Evolutionary conservation across 2,329 filamentous ascomycete genomes (phyloP), one percentile per base, ranked within the genome.

Genomic region (Eutypa lata): DNA sequence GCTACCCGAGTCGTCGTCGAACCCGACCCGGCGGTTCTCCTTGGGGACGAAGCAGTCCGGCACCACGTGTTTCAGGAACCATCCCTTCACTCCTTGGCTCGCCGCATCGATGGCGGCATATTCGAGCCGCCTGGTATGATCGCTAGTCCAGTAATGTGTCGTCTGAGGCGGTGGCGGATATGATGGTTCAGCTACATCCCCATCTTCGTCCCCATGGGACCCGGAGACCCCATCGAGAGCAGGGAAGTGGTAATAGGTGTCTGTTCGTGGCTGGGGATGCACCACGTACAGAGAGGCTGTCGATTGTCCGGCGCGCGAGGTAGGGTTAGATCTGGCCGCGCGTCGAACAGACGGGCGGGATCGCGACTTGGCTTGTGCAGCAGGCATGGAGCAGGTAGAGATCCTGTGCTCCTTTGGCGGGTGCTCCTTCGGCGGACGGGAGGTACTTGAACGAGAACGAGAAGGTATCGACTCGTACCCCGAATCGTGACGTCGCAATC

Each of bases 71-170:
- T 77, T 75, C 64, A 79, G 73, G 33, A 85, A 62, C 79, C 84
- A 87, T 13, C 83, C 84, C 57, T 78, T 78, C 28, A 87, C 73
- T 4, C 84, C 84, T 2, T 76, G 74, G 35, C 76, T 79, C 2
- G 83, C 82, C 0, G 83, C 82, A 48, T 87, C 84, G 40, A 87
- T 87, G 51, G 84, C 84, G 0, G 83, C 84, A 60, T 87, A 87
- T 70, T 87, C 84, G 3, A 86, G 73, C 11, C 82, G 75, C 3
- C 84, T 76, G 0, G 83, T 86, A 50, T 75, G 75, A 63, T 86
- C 81, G 61, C 81, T 86, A 1, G 83, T 87, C 84, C 84, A 87
- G 69, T 87, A 87, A 63, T 86, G 82, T 1, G 81, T 82, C 2
- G 84, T 86, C 58, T 79, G 76, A 3, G 80, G 80, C 13, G 81